Conservation (phyloP, 495 filamentous ascomycete species). For the Melanomma pulvis-pyrius region DNA sequence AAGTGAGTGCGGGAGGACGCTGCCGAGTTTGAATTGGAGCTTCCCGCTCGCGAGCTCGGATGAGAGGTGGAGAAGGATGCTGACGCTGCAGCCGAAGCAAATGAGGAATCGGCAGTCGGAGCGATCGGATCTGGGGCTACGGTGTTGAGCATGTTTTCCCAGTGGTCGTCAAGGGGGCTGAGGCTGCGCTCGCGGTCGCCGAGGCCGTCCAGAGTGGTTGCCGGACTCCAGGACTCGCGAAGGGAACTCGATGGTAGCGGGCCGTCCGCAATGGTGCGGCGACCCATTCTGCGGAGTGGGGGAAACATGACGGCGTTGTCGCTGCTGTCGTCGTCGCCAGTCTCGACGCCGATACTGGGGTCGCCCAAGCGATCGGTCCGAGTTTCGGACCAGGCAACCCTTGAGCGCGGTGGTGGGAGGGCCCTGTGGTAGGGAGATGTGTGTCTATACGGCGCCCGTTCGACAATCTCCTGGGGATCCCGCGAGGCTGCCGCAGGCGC, state of each 20-base stretch:
- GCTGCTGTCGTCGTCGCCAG: conserved; percentile 22
- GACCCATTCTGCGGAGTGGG: conserved; percentile 41
- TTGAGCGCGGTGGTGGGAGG: neutral
- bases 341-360: conserved; percentile 4
- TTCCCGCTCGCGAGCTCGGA: conserved; percentile 39
- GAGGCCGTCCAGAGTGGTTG: conserved; percentile 64
- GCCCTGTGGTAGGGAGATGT: conserved; percentile 13
- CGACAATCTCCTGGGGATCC: neutral
- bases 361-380: neutral
- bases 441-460: neutral
- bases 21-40: conserved; percentile 48
- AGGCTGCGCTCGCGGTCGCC: conserved; percentile 82
- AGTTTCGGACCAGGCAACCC: neutral
- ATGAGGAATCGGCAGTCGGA: conserved; percentile 79
- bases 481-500: conserved; percentile 33
- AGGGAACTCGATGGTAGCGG: conserved; percentile 32
- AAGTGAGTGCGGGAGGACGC: conserved; percentile 44
- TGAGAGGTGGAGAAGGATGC: conserved; percentile 48
- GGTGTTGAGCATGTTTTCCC: conserved; percentile 79
- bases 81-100: conserved; percentile 65
- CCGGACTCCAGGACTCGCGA: conserved; percentile 42
- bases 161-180: conserved; percentile 68
- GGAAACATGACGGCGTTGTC: conserved; percentile 38
- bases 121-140: conserved; percentile 78
- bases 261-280: conserved; percentile 39